A percentile compares a stretch with the other conserved stretches of the same genome.
Conservation (phyloP, 768 basidiomycete species). For the Asterophora lycoperdoides region DNA sequence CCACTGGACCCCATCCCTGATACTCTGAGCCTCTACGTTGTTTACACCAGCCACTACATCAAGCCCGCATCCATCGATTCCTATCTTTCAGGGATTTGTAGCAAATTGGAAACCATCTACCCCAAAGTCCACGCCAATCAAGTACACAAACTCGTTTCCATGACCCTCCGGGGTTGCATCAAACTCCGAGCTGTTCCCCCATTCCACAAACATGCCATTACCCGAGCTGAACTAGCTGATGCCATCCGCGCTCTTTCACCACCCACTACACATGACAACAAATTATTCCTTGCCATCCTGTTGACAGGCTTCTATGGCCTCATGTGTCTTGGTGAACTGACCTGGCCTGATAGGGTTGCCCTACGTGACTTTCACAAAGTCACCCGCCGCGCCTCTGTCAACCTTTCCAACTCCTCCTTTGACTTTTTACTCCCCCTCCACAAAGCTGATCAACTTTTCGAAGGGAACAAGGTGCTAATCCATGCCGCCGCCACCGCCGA, state of each 20-base stretch:
- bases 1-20: slow-evolving; percentile 33
- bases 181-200: not conserved
- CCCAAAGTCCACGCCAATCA: slow-evolving; percentile 18
- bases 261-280: not conserved
- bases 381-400: not conserved
- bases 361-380: too few species aligned
- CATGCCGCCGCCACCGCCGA: too few species aligned
- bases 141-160: slow-evolving; percentile 17
- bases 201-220: not conserved
- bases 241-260: not conserved
- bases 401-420: too few species aligned
- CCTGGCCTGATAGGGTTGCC: slow-evolving; percentile 22
- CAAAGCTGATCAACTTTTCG: too few species aligned
- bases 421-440: too few species aligned
- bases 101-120: too few species aligned
- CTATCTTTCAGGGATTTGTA: slow-evolving; percentile 37
- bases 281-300: too few species aligned
- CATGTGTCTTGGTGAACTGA: slow-evolving; percentile 6
- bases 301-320: not conserved
- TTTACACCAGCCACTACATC: too few species aligned
- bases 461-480: too few species aligned
- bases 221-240: not conserved
- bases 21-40: slow-evolving; percentile 33
- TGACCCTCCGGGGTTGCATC: slow-evolving; percentile 20
- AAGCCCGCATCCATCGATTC: slow-evolving; percentile 29